Base-by-base conservation (phyloP, 768 basidiomycete species). In the Pholiota molesta region DNA sequence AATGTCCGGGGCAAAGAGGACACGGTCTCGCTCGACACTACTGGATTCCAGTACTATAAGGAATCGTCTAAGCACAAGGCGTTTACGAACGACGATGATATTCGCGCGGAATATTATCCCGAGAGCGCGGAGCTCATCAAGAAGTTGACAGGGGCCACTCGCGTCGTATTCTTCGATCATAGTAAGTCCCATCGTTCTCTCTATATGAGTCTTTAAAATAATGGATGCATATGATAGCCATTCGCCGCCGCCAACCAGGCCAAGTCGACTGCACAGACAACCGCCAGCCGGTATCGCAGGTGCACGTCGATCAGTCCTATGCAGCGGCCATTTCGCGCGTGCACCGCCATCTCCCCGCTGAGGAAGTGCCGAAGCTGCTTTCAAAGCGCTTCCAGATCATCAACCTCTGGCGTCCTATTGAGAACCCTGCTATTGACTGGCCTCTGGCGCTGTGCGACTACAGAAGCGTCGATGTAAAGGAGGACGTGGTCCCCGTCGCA, bases 331-430 rank as follows among this genome's bases (percentile, higher is more conserved):
- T 77, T 11, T 76, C 73, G 6, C 80, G 86, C 17, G 82, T 86
- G 2, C 77, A 81, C 58, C 77, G 78, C 2, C 84, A 86, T 63
- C 77, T 86, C 10, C 84, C 83, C 16, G 69, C 77, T 0, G 69
- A 69, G 0, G 83, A 87, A 5, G 84, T 71, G 0, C 70, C 76
- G 1, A 72, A 71, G 19, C 77, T 85, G 29, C 70, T 84, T 14
- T 70, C 76, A 59, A 73, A 75, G 29, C 80, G 84, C 0, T 85
- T 83, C 75, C 84, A 86, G 60, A 84, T 87, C 23, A 80, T 88
- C 62, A 88, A 86, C 65, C 76, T 88, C 39, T 88, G 86, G 86
- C 75, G 86, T 1, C 85, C 86, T 3, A 85, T 87, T 52, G 69
- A 65, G 0, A 69, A 81, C 64, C 69, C 80, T 0, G 85, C 83